Base-by-base conservation (phyloP, 352 stramenopile genomes). In the Pythium pectinolyticum region DNA sequence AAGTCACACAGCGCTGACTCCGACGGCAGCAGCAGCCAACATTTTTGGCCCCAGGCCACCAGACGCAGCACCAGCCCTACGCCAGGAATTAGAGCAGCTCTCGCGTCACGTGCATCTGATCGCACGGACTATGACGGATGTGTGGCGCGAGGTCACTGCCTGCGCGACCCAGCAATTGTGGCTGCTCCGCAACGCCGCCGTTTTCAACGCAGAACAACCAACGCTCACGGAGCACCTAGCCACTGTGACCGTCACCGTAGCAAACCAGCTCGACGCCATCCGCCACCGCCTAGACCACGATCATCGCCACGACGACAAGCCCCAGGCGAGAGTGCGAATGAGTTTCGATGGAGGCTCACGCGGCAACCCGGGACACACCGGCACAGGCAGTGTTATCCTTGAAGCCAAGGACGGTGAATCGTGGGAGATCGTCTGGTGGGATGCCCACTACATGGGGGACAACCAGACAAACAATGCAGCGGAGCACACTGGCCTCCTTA, bases 311-410 rank as follows among this genome's bases (percentile, higher is more conserved):
- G 35, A 11, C 5, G 6, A 17, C 35, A 41, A 17, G 5, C 5
- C 11, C n/a, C 35, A 41, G 4, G 15, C 5, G 35, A 41, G 35
- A 48, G 41, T 48, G 1, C 43, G 30, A 5, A 25, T 53, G 1
- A 57, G 52, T 35, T 57, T 57, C 61, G 28, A 77, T 61, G 10
- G 72, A 54, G 49, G 78, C 71, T 20, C 69, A 40, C 17, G 76
- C 72, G 27, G 80, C 35, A 75, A 85, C 17, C 65, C 70, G n/a
- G 70, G 70, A 8, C 63, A 22, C 31, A 60, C 30, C 19, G 57
- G 54, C 28, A 31, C 57, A 25, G 61, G 65, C 50, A 65, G 69
- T 47, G 53, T 66, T 31, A 61, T 77, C 22, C 10, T 64, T 5
- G n/a, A 51, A 11, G 22, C n/a, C 7, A 9, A 28, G 11, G 41